Conservation (phyloP, 2,329 filamentous ascomycete genomes). For the Trichoderma aggressivum region DNA sequence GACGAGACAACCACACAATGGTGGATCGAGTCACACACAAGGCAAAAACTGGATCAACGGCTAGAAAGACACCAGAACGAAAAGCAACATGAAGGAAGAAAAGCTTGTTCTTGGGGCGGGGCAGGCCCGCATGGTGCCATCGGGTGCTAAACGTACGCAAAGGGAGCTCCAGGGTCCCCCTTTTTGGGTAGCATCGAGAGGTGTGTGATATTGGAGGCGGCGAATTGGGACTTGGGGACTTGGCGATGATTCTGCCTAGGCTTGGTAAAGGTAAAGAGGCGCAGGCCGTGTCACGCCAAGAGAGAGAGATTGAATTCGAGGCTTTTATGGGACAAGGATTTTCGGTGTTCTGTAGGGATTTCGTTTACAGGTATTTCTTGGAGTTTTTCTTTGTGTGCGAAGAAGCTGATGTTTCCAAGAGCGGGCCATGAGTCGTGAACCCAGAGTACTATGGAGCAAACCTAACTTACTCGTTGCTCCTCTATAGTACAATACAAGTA, state of each 20-base stretch:
- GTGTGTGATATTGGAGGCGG: background rate
- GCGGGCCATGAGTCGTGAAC: background rate
- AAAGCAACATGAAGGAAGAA: background rate
- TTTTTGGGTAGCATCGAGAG: constrained; percentile 6
- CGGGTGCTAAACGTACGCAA: constrained; percentile 17
- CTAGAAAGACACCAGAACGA: background rate
- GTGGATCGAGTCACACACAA: background rate
- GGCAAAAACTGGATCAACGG: background rate
- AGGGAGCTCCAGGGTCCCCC: background rate
- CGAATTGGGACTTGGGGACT: background rate
- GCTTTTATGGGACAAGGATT: background rate
- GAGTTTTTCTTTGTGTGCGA: background rate
- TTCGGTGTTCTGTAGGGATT: background rate
- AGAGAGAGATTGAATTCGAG: background rate
- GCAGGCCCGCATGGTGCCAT: constrained; percentile 19
- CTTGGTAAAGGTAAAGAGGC: background rate
- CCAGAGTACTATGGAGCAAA: background rate
- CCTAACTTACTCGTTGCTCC: background rate
- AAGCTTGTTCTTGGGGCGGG: constrained; percentile 9
- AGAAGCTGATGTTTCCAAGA: background rate
- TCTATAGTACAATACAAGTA: background rate
- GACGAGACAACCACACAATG: background rate
- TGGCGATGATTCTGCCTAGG: background rate
- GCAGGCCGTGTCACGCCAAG: background rate
- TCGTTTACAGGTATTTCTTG: background rate